Conservation (phyloP, 208 protist species). For the Angomonas ambiguus region DNA sequence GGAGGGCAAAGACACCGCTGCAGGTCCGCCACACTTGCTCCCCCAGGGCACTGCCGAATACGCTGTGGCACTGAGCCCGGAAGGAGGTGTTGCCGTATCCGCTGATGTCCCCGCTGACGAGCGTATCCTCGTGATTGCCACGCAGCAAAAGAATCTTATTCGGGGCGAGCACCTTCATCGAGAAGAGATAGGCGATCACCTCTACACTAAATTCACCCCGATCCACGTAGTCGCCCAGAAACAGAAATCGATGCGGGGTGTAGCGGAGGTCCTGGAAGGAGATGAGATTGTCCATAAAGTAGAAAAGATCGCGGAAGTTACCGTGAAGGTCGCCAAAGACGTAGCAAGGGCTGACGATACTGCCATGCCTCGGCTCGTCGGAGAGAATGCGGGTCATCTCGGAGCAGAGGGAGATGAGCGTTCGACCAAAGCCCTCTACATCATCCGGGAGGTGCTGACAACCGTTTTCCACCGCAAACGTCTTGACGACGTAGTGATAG, state of each 20-base stretch:
- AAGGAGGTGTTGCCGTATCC: conserved; percentile 90
- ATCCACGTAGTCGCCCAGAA: conserved; percentile 99
- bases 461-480: conserved; percentile 77
- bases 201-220: conserved; percentile 92
- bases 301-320: conserved; percentile 93
- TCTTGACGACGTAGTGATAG: conserved; percentile 86
- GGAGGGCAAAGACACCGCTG: conserved; percentile 76
- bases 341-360: conserved; percentile 83
- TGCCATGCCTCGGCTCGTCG: conserved; percentile 67
- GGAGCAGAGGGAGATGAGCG: conserved; percentile 68
- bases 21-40: conserved; percentile 86
- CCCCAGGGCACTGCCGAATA: conserved; percentile 77
- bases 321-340: conserved; percentile 94
- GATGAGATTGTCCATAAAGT: conserved; percentile 91
- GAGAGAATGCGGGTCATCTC: conserved; percentile 67
- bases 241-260: conserved; percentile 93
- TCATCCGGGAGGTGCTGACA: conserved; percentile 72
- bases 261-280: conserved; percentile 90
- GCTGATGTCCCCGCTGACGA: conserved; percentile 89
- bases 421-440: conserved; percentile 79
- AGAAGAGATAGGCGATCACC: conserved; percentile 88
- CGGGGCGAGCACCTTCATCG: conserved; percentile 89
- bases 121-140: conserved; percentile 92
- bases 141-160: conserved; percentile 90
- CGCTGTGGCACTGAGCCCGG: conserved; percentile 75